Percentiles rank a stretch among this genome's conserved stretches.
Conservation (phyloP, 225 moss, liverwort and hornwort genomes). For the Straminergon stramineum region DNA sequence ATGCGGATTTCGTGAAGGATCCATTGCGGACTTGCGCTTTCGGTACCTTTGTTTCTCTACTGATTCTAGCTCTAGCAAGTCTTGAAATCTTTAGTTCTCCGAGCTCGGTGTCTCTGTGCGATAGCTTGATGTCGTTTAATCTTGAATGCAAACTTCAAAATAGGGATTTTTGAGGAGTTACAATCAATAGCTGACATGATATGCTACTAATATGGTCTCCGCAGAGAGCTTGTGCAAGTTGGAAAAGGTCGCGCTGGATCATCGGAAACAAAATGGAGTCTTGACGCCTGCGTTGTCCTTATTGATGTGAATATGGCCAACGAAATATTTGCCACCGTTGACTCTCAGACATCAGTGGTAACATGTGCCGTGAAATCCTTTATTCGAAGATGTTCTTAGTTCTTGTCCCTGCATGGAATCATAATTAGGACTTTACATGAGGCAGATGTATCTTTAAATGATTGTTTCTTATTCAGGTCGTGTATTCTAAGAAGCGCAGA, state of each 20-base stretch:
- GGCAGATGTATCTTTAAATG: not conserved
- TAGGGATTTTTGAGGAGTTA: not conserved
- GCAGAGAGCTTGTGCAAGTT: conserved; percentile 42
- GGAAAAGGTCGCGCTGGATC: conserved; percentile 32
- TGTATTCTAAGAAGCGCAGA: not conserved
- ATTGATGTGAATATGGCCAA: conserved; percentile 26
- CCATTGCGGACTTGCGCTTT: conserved; percentile 28
- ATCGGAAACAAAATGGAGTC: conserved; percentile 16
- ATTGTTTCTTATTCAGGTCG: not conserved
- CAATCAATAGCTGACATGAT: not conserved
- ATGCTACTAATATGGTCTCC: not conserved
- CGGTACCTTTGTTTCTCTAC: conserved; percentile 16
- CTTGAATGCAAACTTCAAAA: not conserved
- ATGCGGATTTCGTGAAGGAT: conserved; percentile 38
- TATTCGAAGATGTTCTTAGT: not conserved
- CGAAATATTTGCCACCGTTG: conserved; percentile 8
- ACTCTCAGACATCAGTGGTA: conserved; percentile 32
- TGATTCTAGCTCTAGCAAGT: not conserved
- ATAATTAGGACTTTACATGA: not conserved
- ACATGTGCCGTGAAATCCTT: not conserved
- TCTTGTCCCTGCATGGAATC: not conserved
- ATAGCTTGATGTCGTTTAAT: not conserved
- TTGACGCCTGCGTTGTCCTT: conserved; percentile 35
- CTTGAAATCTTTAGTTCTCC: not conserved
- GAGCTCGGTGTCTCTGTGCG: not conserved